Conservation (phyloP, 2,329 filamentous ascomycete species). For the Purpureocillium lavendulum region DNA sequence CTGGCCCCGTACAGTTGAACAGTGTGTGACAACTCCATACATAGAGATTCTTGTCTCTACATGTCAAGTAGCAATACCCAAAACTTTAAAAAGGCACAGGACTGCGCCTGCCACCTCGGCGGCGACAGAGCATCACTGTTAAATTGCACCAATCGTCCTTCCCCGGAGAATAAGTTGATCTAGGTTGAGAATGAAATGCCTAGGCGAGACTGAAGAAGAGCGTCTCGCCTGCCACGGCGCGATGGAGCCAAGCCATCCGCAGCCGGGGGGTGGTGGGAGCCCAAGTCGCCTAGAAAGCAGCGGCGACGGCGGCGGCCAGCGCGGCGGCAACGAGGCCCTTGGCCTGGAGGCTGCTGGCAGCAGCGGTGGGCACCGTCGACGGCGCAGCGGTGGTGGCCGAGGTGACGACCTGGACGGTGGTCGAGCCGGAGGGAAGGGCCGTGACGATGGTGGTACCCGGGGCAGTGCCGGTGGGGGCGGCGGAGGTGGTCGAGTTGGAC, state of each 20-base stretch:
- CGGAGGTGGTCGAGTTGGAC: constrained; percentile 23
- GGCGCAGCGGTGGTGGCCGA: constrained; percentile 11
- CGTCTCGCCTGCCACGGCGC: background rate
- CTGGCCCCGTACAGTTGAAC: too few species aligned
- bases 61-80: background rate
- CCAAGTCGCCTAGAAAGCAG: constrained; percentile 21
- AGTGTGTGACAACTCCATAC: too few species aligned
- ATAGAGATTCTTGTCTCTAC: too few species aligned
- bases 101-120: constrained; percentile 6
- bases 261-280: too few species aligned
- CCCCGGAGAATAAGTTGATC: constrained; percentile 10
- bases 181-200: background rate
- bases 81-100: constrained; percentile 5
- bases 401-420: constrained; percentile 8
- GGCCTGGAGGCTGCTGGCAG: constrained; percentile 26
- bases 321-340: constrained; percentile 31
- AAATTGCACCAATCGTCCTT: constrained; percentile 19
- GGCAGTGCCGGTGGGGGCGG: constrained; percentile 12
- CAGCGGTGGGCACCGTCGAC: constrained; percentile 15
- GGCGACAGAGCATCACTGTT: constrained; percentile 4
- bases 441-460: constrained; percentile 15
- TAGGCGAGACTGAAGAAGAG: background rate
- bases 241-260: background rate
- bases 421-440: constrained; percentile 12
- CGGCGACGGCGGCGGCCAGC: constrained; percentile 27